Evolutionary conservation across 1,284 basidiomycete species (phyloP), one percentile per base, ranked within the genome.

Genomic region (Athelia sp.): DNA sequence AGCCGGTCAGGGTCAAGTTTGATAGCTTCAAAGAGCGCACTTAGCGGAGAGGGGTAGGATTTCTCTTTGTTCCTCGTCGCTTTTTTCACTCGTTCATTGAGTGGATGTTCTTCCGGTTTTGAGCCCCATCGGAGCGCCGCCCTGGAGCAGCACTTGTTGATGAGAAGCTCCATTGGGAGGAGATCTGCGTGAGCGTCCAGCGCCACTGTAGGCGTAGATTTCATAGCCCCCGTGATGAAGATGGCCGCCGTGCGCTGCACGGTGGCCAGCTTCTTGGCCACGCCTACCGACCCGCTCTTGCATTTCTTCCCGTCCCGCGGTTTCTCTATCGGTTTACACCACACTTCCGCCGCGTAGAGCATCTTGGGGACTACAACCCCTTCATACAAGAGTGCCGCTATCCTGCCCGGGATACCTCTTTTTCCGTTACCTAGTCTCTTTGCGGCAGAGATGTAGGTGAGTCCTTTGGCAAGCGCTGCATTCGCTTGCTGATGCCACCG

Each of bases 331-430:
- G 45, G 59, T 8, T 11, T 50, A 38, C 53, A 55, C 54, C 57
- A 73, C 1, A 72, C 46, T 42, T 71, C 68, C 1, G 61, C 63
- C 1, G 64, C 69, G 45, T 73, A 72, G 1, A 66, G 50, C 55
- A 71, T 61, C 14, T 55, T 58, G 0, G 65, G 65, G 8, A 71
- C 43, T 0, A 58, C 64, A 0, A 67, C 56, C 0, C 62, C 47
- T 1, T 56, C 46, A 53, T 70, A 73, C 0, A 70, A 54, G 4
- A 52, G 50, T 22, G 59, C 18, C 36, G 59, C 49, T 14, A 49
- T 44, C 6, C 44, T 43, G 0, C 42, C 23, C 15, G 50, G 21
- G 11, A 68, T 42, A 1, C 69, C 67, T 8, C 47, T 52, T 0
- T 53, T 47, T 1, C 53, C 49, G 2, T 54, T 47, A 0, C 63